phyloP scores from a whole-genome alignment of 805 yeast species.

The Candida koratica region DNA sequence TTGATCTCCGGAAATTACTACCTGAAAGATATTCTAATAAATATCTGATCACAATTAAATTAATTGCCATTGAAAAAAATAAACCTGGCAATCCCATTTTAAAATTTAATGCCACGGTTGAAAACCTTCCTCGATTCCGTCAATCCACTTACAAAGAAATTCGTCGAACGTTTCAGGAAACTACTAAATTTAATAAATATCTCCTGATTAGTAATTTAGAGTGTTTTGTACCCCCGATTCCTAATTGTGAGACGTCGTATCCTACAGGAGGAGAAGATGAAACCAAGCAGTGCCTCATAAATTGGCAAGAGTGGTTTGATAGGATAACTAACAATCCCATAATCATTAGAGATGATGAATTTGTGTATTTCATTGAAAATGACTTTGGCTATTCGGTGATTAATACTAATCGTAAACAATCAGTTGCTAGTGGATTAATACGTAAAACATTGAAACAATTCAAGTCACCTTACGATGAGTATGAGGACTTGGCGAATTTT shows the following conservation, averaged over 20 bases:
- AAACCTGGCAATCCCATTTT: conserved; percentile 77
- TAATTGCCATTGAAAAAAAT: conserved; percentile 67
- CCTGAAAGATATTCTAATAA: conserved; percentile 49
- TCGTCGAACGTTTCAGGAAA: conserved; percentile 77
- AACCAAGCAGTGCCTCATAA: conserved; percentile 47
- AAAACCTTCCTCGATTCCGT: conserved; percentile 70
- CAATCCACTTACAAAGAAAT: conserved; percentile 66
- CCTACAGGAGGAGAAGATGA: conserved; percentile 87
- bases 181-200: conserved; percentile 71
- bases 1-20: conserved; percentile 44
- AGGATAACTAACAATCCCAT: conserved; percentile 71
- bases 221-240: conserved; percentile 88
- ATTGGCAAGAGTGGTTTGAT: conserved; percentile 84
- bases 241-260: conserved; percentile 67
- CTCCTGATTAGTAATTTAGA: conserved; percentile 80
- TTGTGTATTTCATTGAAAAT: conserved; percentile 76
- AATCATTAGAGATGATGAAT: conserved; percentile 82
- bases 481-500: conserved; percentile 73
- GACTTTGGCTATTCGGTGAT: conserved; percentile 65
- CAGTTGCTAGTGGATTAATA: conserved; percentile 77
- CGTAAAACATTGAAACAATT: conserved; percentile 90
- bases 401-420: conserved; percentile 51
- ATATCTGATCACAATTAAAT: conserved; percentile 47
- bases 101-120: conserved; percentile 52
- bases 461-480: conserved; percentile 87